A percentile compares a stretch with the other conserved stretches of the same genome.
Conservation (phyloP, 768 basidiomycete species). For the Mycena leptocephala region DNA sequence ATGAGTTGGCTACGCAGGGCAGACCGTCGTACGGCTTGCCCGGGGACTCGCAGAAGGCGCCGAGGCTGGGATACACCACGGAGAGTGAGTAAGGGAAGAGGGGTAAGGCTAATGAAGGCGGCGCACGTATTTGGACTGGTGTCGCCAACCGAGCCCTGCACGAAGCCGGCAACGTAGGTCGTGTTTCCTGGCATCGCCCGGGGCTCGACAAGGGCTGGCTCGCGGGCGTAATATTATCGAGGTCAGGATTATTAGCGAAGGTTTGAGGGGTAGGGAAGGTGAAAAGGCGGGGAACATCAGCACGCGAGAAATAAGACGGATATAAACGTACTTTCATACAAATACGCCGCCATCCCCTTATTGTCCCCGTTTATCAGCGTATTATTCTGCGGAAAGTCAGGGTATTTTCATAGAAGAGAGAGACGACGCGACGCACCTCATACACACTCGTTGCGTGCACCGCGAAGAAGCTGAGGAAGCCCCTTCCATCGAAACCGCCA, state of each 20-base stretch:
- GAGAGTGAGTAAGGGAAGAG: background rate
- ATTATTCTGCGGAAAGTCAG: conserved; percentile 70
- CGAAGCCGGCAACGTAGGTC: conserved; percentile 83
- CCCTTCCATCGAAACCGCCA: conserved; percentile 66
- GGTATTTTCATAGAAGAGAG: background rate
- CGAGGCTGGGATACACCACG: conserved; percentile 59
- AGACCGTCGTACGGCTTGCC: conserved; percentile 79
- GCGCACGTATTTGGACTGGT: conserved; percentile 87
- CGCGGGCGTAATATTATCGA: background rate
- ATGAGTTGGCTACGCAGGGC: conserved; percentile 76
- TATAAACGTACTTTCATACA: conserved; percentile 75
- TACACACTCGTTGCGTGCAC: conserved; percentile 90
- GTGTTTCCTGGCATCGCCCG: conserved; percentile 76
- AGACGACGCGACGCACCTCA: conserved; percentile 59
- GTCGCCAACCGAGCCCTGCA: conserved; percentile 78
- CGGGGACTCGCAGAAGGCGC: conserved; percentile 86
- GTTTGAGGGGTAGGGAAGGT: no score
- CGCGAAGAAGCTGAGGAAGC: conserved; percentile 83
- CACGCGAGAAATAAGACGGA: background rate
- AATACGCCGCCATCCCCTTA: conserved; percentile 89
- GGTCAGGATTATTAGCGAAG: no score
- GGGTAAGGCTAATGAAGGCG: background rate
- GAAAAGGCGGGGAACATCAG: no score
- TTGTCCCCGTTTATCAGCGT: conserved; percentile 86
- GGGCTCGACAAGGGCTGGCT: conserved; percentile 74